Base-by-base conservation (phyloP, 805 yeast genomes). In the Jamesozyma piceae region DNA sequence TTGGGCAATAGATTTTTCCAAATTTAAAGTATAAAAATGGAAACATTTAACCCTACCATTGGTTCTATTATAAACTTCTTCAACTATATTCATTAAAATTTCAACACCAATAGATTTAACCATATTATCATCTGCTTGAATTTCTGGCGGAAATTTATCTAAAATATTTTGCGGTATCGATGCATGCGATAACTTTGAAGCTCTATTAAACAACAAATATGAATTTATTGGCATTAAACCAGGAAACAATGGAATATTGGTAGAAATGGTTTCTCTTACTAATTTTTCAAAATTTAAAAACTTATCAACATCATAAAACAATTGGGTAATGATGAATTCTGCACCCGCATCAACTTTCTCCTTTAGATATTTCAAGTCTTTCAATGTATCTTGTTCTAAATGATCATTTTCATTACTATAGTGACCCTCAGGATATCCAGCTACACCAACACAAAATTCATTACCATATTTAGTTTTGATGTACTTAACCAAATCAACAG, bases 361-460 rank as follows among this genome's bases (percentile, higher is more conserved):
- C 39, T 78, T 75, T 62, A 92, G 71, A 57, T 63, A 87, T 5
- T 92, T 90, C 37, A 90, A 55, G 62, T 90, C 98, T 37, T 72
- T 72, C 19, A 60, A 58, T 1, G 81, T 78, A 53, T 77, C 74
- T 60, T 88, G 95, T 29, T 70, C 71, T 8, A 76, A 63, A 24
- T 42, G 39, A 32, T 41, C 39, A 20, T 20, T 38, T 19, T 37
- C 42, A 18, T 13, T 18, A 30, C 41, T 36, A 14, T 40, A 45
- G 64, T 90, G 97, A 17, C 98, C 98, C 60, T 90, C 98, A 8
- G 98, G 96, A 62, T 90, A 90, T 1, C 94, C 97, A 2, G 98
- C 98, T 14, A 90, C 98, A 46, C 98, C 98, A 43, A 90, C 71
- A 58, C 95, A 84, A 65, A 90, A 90, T 52, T 79, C 82, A 57